These are phyloP conservation scores for Chlamydomonas urium DNA, from an alignment of 139 green algal genomes.

Conservation along the genomic window DNA sequence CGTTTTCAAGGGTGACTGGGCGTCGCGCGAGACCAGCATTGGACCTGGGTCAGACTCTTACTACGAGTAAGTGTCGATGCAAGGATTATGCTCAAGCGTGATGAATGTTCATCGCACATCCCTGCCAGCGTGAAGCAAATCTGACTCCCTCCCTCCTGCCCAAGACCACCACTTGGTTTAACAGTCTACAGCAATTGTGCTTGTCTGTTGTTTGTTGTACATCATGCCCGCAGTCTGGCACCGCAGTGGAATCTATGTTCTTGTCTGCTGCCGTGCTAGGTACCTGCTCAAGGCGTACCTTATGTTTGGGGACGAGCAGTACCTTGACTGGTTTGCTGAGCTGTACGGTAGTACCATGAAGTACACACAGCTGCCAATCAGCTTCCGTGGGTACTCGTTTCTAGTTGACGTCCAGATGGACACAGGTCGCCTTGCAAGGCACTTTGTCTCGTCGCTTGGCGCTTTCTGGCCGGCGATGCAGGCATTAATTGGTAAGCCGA, in stretches of 20 bases:
- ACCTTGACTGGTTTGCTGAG: slow-evolving; percentile 62
- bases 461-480: slow-evolving; percentile 90
- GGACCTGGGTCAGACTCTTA: slow-evolving; percentile 79
- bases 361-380: slow-evolving; percentile 23
- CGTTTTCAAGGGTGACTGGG: slow-evolving; percentile 65
- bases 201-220: no score
- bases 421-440: slow-evolving; percentile 47
- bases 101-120: no score
- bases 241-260: no score
- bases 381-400: slow-evolving; percentile 31
- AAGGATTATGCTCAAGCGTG: no score
- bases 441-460: slow-evolving; percentile 70
- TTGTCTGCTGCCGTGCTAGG: no score
- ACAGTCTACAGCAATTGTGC: no score
- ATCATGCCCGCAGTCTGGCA: no score
- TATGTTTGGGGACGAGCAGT: slow-evolving; percentile 62
- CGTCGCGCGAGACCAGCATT: slow-evolving; percentile 59
- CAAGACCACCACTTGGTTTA: no score
- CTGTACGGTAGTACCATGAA: slow-evolving; percentile 7
- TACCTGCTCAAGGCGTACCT: slow-evolving; percentile 55
- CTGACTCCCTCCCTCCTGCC: no score
- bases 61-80: slow-evolving; percentile 93
- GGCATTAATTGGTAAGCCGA: slow-evolving; percentile 29
- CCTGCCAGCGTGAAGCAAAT: no score
- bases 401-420: slow-evolving; percentile 75